These are phyloP conservation scores for Phytophthora europaea DNA, from an alignment of 352 stramenopile genomes.

Conservation along the genomic window DNA sequence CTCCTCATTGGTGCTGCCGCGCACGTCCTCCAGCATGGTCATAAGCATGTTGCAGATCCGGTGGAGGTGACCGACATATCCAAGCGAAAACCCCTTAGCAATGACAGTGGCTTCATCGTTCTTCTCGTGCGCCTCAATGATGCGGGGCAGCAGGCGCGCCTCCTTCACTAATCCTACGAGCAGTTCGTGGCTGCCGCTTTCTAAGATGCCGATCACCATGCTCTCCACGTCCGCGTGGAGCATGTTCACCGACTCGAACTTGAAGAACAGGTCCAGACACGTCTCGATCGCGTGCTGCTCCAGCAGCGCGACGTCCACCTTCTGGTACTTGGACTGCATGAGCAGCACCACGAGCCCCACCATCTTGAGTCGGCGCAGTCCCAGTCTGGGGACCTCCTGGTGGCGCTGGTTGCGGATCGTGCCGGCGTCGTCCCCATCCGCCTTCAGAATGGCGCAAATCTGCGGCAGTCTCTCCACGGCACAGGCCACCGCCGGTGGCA, in stretches of 20 bases:
- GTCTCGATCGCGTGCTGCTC: conserved; percentile 76
- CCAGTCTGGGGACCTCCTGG: conserved; percentile 76
- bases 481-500: conserved; percentile 63
- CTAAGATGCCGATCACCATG: conserved; percentile 87
- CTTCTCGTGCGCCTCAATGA: conserved; percentile 82
- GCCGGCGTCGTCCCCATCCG: conserved; percentile 68
- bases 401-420: conserved; percentile 82
- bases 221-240: conserved; percentile 88
- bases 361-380: conserved; percentile 83
- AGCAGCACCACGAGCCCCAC: conserved; percentile 82
- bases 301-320: conserved; percentile 76
- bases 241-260: conserved; percentile 91
- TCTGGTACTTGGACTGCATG: conserved; percentile 88
- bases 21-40: conserved; percentile 80
- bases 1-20: conserved; percentile 67
- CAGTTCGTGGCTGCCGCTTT: conserved; percentile 80
- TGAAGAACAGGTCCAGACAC: conserved; percentile 89
- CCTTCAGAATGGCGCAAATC: conserved; percentile 71
- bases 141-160: conserved; percentile 70
- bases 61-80: conserved; percentile 84
- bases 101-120: conserved; percentile 73
- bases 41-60: conserved; percentile 91
- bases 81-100: conserved; percentile 77
- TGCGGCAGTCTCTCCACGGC: conserved; percentile 72
- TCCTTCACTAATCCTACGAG: conserved; percentile 84